A percentile compares a stretch with the other conserved stretches of the same genome.
Evolutionary conservation across 768 basidiomycete species (phyloP).

Genomic region (Kwoniella dendrophila): DNA sequence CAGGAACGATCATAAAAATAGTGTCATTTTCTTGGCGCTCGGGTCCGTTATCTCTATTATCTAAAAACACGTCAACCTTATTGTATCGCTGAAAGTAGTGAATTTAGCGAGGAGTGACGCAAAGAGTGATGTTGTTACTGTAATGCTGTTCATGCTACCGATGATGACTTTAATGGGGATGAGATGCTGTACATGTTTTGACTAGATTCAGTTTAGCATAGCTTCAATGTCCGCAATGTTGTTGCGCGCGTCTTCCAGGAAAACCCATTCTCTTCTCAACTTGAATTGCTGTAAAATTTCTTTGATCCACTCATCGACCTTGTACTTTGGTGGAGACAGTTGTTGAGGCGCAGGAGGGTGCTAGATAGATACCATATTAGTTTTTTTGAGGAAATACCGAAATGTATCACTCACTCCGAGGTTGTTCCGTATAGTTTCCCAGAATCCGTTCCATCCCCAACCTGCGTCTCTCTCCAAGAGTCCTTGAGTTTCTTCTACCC

Average conservation of each 20-base stretch:
- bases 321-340: constrained; percentile 10
- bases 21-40: too few relatives aligned
- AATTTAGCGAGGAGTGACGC: too few relatives aligned
- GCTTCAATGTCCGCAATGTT: constrained; percentile 11
- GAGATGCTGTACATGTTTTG: too few relatives aligned
- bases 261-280: constrained; percentile 20
- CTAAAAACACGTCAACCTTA: too few relatives aligned
- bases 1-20: too few relatives aligned
- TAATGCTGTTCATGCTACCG: too few relatives aligned
- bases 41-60: too few relatives aligned
- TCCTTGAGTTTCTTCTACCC: constrained; percentile 51
- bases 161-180: too few relatives aligned
- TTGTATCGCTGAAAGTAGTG: too few relatives aligned
- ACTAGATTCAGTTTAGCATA: not conserved
- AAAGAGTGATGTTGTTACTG: too few relatives aligned
- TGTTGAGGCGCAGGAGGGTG: constrained; percentile 10
- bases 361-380: not conserved
- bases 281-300: constrained; percentile 23
- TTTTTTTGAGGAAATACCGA: not conserved
- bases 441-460: constrained; percentile 51
- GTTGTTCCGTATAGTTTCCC: constrained; percentile 42
- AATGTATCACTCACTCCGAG: constrained; percentile 27
- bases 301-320: constrained; percentile 21
- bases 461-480: constrained; percentile 52
- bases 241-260: constrained; percentile 16